These are phyloP conservation scores for Collybia sp. DNA, from an alignment of 768 basidiomycete species.

Conservation along the genomic window DNA sequence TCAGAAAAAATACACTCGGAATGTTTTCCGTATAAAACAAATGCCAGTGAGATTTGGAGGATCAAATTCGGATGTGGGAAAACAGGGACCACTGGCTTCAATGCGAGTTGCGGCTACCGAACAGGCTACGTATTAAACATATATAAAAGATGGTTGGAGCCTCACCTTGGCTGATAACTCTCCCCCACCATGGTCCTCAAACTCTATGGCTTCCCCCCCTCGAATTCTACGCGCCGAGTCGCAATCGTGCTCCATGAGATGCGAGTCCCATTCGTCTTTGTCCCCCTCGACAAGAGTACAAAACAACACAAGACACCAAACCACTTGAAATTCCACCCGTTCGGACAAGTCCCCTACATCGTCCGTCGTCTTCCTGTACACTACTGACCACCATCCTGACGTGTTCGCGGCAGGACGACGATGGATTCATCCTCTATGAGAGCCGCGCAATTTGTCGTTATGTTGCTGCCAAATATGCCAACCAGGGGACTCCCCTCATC, in stretches of 20 bases:
- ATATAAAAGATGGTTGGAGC: too few species aligned
- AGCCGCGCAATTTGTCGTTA: conserved; percentile 60
- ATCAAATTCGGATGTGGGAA: too few species aligned
- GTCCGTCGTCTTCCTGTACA: conserved; percentile 18
- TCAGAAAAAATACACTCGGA: too few species aligned
- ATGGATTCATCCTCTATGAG: conserved; percentile 63
- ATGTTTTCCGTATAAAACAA: too few species aligned
- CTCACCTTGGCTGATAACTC: not conserved
- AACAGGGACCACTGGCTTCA: too few species aligned
- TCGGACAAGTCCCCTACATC: conserved; percentile 58
- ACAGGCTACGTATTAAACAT: too few species aligned
- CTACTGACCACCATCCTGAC: too few species aligned
- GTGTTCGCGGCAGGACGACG: conserved; percentile 38
- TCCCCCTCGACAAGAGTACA: conserved; percentile 35
- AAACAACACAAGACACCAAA: conserved; percentile 40
- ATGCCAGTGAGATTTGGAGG: too few species aligned
- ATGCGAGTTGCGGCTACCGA: too few species aligned
- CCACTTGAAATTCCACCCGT: conserved; percentile 51
- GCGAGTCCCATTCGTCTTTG: conserved; percentile 48
- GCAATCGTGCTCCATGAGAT: conserved; percentile 50
- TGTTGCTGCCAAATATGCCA: conserved; percentile 47
- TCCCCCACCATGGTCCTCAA: conserved; percentile 34
- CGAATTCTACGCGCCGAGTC: conserved; percentile 50
- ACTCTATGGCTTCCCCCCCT: conserved; percentile 29
- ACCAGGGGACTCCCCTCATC: conserved; percentile 45